These are phyloP conservation scores for Backusella luteola DNA, from an alignment of 192 early-diverging fungal species.

Conservation along the genomic window DNA sequence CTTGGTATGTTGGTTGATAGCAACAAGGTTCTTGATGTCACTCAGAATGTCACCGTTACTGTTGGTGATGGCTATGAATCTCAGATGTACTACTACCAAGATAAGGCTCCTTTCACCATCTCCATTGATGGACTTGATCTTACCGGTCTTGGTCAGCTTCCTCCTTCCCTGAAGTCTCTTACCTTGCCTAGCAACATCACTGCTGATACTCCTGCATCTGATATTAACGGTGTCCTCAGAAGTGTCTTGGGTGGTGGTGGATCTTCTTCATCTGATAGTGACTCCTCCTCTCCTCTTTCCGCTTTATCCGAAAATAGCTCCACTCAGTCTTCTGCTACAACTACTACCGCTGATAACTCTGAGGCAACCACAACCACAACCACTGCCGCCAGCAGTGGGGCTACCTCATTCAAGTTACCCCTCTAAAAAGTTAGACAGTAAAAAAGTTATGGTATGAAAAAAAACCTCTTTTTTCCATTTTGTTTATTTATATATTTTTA, in stretches of 20 bases:
- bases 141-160: background rate
- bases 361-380: background rate
- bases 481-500: background rate
- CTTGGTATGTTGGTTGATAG: slow-evolving; percentile 8
- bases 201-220: background rate
- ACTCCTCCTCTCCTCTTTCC: background rate
- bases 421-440: background rate
- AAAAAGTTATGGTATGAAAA: slow-evolving; percentile 7
- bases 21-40: slow-evolving; percentile 12
- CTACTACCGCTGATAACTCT: background rate
- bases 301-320: background rate
- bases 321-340: background rate
- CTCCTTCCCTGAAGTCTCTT: background rate
- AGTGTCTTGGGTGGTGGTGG: background rate
- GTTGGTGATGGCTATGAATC: slow-evolving; percentile 21
- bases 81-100: slow-evolving; percentile 24
- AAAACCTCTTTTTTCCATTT: background rate
- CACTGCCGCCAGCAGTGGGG: background rate
- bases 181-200: background rate
- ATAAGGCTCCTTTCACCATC: slow-evolving; percentile 15
- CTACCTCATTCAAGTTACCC: background rate
- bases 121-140: background rate
- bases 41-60: slow-evolving; percentile 17
- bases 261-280: background rate
- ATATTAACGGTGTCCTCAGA: background rate